Evolutionary conservation across 208 protist genomes (phyloP).

Genomic region (Acanthamoeba polyphaga): DNA sequence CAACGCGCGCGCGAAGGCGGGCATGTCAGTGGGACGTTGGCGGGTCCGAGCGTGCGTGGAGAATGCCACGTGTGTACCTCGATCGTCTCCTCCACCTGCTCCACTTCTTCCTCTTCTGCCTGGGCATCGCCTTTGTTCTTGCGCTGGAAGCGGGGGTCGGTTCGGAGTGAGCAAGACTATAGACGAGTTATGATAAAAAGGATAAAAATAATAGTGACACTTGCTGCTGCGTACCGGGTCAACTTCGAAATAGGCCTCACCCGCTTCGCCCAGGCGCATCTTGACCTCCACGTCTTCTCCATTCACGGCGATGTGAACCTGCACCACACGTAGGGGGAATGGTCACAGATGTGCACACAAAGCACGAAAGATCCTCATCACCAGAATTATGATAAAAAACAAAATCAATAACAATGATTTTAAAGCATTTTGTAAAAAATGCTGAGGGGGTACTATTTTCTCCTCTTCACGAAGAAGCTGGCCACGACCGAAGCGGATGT

Average conservation of each 20-base stretch:
- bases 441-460: slow-evolving; percentile 87
- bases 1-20: no score
- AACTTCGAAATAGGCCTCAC: slow-evolving; percentile 96
- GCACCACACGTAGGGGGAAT: background rate
- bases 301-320: slow-evolving; percentile 96
- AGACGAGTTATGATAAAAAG: background rate
- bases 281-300: slow-evolving; percentile 91
- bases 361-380: background rate
- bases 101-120: background rate
- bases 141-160: background rate
- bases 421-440: no score
- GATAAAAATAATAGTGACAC: background rate
- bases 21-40: no score
- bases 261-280: slow-evolving; percentile 97
- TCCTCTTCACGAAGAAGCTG: slow-evolving; percentile 95
- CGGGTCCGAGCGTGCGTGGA: background rate
- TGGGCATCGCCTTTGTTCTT: background rate
- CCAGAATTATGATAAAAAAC: background rate
- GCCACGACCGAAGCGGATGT: slow-evolving; percentile 97
- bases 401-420: background rate
- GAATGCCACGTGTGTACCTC: background rate
- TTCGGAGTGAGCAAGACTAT: background rate
- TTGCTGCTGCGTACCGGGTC: slow-evolving; percentile 58
- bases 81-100: background rate
- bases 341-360: background rate